These are phyloP conservation scores for Ampelocalamus luodianensis DNA, from an alignment of 176 grass and related monocot species.

Conservation along the genomic window DNA sequence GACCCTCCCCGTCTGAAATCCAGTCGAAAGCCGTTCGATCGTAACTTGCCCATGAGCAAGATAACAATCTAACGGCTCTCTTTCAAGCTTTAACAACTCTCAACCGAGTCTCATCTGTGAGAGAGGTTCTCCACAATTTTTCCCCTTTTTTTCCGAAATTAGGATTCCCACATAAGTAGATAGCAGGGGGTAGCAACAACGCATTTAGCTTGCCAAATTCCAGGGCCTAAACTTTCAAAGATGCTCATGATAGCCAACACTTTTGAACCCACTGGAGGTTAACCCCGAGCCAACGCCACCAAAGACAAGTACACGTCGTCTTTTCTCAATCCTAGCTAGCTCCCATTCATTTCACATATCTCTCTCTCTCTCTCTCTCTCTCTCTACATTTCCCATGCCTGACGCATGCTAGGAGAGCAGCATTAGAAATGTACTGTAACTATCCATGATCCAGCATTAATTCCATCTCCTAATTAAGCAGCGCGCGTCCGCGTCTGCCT, in stretches of 20 bases:
- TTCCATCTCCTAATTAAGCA: neutral
- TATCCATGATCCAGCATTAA: neutral
- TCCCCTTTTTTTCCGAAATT: too few relatives aligned
- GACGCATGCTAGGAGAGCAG: neutral
- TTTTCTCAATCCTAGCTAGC: neutral
- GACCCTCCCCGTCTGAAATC: too few relatives aligned
- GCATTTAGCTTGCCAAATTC: too few relatives aligned
- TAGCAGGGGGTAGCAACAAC: too few relatives aligned
- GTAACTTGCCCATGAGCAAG: too few relatives aligned
- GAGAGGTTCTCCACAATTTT: too few relatives aligned
- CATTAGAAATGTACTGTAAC: neutral
- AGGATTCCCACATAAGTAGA: too few relatives aligned
- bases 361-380: too few relatives aligned
- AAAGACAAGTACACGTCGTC: neutral
- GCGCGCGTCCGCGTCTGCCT: neutral
- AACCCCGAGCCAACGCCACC: constrained; percentile 4
- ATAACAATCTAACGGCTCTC: too few relatives aligned
- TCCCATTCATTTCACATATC: neutral
- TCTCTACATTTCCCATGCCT: neutral
- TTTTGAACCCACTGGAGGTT: constrained; percentile 32
- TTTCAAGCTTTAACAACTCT: too few relatives aligned
- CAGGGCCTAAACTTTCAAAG: constrained; percentile 36
- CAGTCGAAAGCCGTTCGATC: too few relatives aligned
- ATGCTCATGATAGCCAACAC: constrained; percentile 43
- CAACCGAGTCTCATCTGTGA: too few relatives aligned